Evolutionary conservation across 2,329 filamentous ascomycete genomes (phyloP), one percentile per base, ranked within the genome.

Genomic region (Apiospora aurea): DNA sequence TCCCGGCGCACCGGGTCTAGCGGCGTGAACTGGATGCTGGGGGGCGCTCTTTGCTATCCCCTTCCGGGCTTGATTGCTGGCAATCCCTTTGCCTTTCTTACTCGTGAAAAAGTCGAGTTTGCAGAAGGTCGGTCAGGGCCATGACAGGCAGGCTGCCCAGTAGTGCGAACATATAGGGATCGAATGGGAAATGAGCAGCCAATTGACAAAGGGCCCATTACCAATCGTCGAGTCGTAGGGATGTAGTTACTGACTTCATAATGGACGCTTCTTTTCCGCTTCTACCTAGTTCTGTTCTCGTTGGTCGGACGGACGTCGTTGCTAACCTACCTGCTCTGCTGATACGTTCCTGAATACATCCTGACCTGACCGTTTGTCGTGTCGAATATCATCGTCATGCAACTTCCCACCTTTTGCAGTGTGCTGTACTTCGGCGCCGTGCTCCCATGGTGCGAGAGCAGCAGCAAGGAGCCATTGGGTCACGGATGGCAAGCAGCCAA

Each of bases 401-500:
- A 69, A 18, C 44, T 69, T 34, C 38, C 29, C 13, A 47, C 16
- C 7, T 8, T 69, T 7, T 49, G 44, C 67, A 13, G 67, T 49
- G 2, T 69, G 13, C 8, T 38, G 26, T 11, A 18, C 11, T 29
- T 38, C 14, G 57, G 57, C 18, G 44, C 67, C 67, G 18, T 69
- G 29, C 26, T 49, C 44, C 44, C 44, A 14, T 49, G 44, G 26
- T 69, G 67, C 26, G 26, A 38, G 18, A 34, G 47, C 67, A 34
- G 7, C 10, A 14, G 41, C 10, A n/a, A 16, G 26, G 67, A 69
- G 67, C 67, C 67, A 24, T 10, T 24, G 18, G 67, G 67, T n/a
- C 67, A 69, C 44, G 34, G 16, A 29, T 69, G 67, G 67, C 34
- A 49, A 49, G 26, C 67, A n/a, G 67, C 67, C 67, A 29, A 34